Base-by-base conservation (phyloP, 2,329 filamentous ascomycete species). In the Fusarium abutilonis region DNA sequence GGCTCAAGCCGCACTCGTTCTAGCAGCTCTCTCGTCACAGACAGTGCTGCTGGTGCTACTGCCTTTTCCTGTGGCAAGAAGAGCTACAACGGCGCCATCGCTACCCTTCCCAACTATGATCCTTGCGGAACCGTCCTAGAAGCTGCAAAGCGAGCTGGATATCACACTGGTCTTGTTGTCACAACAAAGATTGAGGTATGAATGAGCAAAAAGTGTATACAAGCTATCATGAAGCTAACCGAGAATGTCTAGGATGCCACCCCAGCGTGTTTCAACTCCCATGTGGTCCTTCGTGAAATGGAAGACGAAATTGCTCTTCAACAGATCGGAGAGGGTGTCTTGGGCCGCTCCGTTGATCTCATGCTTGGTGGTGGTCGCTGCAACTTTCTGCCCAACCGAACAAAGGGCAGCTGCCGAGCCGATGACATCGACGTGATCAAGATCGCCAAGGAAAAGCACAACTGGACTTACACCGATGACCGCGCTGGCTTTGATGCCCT, bases 21-120 rank as follows among this genome's bases (percentile, higher is more conserved):
- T 48, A 89, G 86, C 66, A 92, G 85, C 71, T 94, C 89, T 54
- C 80, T 98, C 59, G 90, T 99, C 48, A 99, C 95, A 2, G 95
- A 99, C 77, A 96, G 91, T 56, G 95, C 95, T 6, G 95, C 95
- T n/a, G 95, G 95, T 34, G 95, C 95, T 4, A 99, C 95, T 1
- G 95, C 95, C 1, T 99, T 99, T 75, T 93, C 92, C 3, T 99
- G 95, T 72, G 94, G 87, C 17, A 79, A 83, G 73, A 99, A 99
- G 85, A 96, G 89, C 75, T 99, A 99, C 80, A 99, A 99, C 73
- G 93, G 93, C 43, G 95, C 95, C 67, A 98, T 99, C 68, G 91
- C 92, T 9, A 90, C 96, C 50, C 82, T 96, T 14, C 93, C 93
- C 0, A 89, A 96, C 75, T 87, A 90, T 67, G 86, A 87, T 28